phyloP scores from a whole-genome alignment of 371 early-diverging fungal species.

The Cokeromyces recurvatus region DNA sequence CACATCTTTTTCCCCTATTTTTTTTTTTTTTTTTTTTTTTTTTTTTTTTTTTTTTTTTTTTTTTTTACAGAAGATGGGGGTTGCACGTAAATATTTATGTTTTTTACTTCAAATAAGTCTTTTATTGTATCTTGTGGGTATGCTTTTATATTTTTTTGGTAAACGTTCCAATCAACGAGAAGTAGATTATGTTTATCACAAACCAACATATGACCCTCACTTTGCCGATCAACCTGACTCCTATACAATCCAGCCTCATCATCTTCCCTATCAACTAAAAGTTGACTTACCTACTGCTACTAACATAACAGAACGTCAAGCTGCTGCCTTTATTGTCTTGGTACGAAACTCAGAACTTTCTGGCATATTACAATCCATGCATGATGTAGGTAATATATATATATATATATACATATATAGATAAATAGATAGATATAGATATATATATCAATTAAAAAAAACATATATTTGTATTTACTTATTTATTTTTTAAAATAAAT shows the following conservation, averaged over 20 bases:
- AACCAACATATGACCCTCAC: neutral
- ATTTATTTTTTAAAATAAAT: neutral
- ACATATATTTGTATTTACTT: neutral
- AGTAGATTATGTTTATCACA: too few relatives aligned
- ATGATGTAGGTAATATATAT: slow-evolving; percentile 23
- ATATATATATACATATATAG: too few relatives aligned
- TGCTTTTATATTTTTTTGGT: slow-evolving; percentile 11
- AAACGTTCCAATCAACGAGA: too few relatives aligned
- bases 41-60: slow-evolving; percentile 6
- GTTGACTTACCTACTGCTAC: slow-evolving; percentile 23
- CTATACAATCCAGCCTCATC: slow-evolving; percentile 24
- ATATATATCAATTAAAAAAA: neutral
- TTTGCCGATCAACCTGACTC: slow-evolving; percentile 16
- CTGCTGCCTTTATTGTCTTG: slow-evolving; percentile 58
- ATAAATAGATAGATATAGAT: too few relatives aligned
- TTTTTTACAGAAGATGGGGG: neutral
- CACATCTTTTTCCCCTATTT: neutral
- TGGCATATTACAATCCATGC: slow-evolving; percentile 62
- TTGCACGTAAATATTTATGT: slow-evolving; percentile 17
- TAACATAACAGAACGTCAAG: slow-evolving; percentile 37
- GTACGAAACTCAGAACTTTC: slow-evolving; percentile 72
- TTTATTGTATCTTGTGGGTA: slow-evolving; percentile 12
- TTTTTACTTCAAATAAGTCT: slow-evolving; percentile 15
- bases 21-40: slow-evolving; percentile 1
- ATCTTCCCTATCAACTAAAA: slow-evolving; percentile 20